These are phyloP conservation scores for Epichloe uncinata DNA, from an alignment of 2,329 filamentous ascomycete genomes.

Conservation along the genomic window DNA sequence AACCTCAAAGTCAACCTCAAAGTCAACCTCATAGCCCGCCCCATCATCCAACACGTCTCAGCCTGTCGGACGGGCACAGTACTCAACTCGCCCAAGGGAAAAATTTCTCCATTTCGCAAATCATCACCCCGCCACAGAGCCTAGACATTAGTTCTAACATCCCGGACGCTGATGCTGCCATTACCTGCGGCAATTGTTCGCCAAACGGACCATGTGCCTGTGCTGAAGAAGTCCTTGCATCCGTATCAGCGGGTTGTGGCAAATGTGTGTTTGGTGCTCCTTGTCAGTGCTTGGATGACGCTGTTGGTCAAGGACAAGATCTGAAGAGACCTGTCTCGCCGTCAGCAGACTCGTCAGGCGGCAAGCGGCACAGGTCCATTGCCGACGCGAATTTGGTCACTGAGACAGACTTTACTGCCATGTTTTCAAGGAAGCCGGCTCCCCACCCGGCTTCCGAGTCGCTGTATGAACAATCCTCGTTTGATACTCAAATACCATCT, in stretches of 20 bases:
- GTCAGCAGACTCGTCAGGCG: constrained; percentile 26
- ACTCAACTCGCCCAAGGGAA: constrained; percentile 17
- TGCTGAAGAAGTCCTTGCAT: constrained; percentile 43
- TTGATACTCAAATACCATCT: constrained; percentile 19
- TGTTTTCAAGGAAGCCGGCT: constrained; percentile 39
- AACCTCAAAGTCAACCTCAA: no score
- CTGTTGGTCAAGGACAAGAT: constrained; percentile 23
- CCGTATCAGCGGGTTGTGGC: constrained; percentile 45
- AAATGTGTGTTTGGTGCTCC: constrained; percentile 49
- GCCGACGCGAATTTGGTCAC: constrained; percentile 35
- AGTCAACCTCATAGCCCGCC: constrained; percentile 7
- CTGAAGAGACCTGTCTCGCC: constrained; percentile 39
- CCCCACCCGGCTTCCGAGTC: not conserved
- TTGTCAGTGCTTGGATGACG: constrained; percentile 53
- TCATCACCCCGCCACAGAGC: constrained; percentile 40
- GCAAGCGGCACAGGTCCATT: constrained; percentile 41
- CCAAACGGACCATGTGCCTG: constrained; percentile 42
- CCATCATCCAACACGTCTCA: constrained; percentile 15
- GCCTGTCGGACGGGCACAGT: constrained; percentile 14
- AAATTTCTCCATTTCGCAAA: constrained; percentile 42
- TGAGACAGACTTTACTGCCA: constrained; percentile 63
- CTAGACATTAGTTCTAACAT: constrained; percentile 16
- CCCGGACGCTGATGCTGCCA: constrained; percentile 17
- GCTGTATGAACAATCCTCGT: constrained; percentile 1
- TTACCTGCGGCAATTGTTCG: constrained; percentile 44